Evolutionary conservation across 148 eudicot species (phyloP).

Genomic region (Silene conica): DNA sequence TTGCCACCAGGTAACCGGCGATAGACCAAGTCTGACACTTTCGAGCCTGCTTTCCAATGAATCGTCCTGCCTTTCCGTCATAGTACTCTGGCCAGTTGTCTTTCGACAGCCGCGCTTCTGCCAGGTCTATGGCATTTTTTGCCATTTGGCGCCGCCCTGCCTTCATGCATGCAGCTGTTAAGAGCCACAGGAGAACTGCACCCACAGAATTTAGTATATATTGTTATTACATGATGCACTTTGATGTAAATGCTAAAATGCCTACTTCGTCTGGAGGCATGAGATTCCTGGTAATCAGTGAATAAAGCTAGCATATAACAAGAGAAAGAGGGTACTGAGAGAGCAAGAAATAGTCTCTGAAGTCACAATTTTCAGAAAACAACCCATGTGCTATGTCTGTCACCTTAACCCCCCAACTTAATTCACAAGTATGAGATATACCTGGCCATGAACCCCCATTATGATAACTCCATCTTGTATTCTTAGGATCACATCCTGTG

Average conservation of each 20-base stretch:
- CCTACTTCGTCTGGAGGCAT: too few species aligned
- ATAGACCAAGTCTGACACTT: conserved; percentile 80
- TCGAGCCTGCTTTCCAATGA: conserved; percentile 69
- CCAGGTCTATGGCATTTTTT: conserved; percentile 65
- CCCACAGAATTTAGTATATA: conserved; percentile 9
- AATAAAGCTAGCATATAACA: too few species aligned
- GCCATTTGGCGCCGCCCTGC: conserved; percentile 69
- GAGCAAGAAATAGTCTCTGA: too few species aligned
- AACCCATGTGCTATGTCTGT: too few species aligned
- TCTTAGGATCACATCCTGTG: conserved; percentile 94
- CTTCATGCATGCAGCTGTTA: conserved; percentile 80
- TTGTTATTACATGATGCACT: not conserved
- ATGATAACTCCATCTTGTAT: conserved; percentile 97
- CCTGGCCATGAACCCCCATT: conserved; percentile 99
- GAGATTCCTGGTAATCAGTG: too few species aligned
- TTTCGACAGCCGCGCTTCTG: conserved; percentile 49
- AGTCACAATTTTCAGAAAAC: too few species aligned
- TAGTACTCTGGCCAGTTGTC: conserved; percentile 85
- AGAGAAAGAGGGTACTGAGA: too few species aligned
- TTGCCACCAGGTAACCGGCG: conserved; percentile 79
- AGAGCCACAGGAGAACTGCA: conserved; percentile 77
- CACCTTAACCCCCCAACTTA: too few species aligned
- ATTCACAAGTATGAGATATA: conserved; percentile 21
- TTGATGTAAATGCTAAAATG: not conserved
- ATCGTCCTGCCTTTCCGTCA: conserved; percentile 73